Conservation (phyloP, 2,329 filamentous ascomycete genomes). For the Didymella glomerata region DNA sequence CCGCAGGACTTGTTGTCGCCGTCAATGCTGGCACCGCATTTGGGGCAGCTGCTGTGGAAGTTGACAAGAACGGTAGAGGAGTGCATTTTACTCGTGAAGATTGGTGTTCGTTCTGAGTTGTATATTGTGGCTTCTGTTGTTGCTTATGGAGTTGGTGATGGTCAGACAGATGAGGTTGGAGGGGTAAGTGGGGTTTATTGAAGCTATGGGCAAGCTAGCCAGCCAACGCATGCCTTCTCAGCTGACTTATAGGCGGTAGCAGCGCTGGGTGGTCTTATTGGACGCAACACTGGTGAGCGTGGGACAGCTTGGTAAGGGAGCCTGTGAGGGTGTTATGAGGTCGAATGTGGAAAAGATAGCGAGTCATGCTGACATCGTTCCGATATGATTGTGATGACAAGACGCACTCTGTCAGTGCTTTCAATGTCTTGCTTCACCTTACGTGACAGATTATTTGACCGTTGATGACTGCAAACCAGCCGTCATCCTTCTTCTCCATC, state of each 20-base stretch:
- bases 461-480: constrained; percentile 53
- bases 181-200: constrained; percentile 50
- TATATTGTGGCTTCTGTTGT: background rate
- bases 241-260: constrained; percentile 40
- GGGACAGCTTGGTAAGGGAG: background rate
- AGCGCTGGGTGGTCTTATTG: constrained; percentile 35
- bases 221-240: constrained; percentile 42
- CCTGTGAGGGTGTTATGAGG: background rate
- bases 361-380: background rate
- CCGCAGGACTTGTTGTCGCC: constrained; percentile 48
- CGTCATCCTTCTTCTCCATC: constrained; percentile 55
- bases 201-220: constrained; percentile 29
- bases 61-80: constrained; percentile 41
- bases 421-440: constrained; percentile 17
- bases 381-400: no score
- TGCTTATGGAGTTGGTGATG: constrained; percentile 22
- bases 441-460: constrained; percentile 53
- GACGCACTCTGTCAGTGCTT: background rate
- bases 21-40: constrained; percentile 48
- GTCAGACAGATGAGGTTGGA: constrained; percentile 24
- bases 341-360: background rate
- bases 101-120: no score
- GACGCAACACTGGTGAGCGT: constrained; percentile 8
- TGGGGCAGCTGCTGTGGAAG: constrained; percentile 49
- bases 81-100: constrained; percentile 35